Conservation (phyloP, 2,329 filamentous ascomycete species). For the Juglanconis oblonga region DNA sequence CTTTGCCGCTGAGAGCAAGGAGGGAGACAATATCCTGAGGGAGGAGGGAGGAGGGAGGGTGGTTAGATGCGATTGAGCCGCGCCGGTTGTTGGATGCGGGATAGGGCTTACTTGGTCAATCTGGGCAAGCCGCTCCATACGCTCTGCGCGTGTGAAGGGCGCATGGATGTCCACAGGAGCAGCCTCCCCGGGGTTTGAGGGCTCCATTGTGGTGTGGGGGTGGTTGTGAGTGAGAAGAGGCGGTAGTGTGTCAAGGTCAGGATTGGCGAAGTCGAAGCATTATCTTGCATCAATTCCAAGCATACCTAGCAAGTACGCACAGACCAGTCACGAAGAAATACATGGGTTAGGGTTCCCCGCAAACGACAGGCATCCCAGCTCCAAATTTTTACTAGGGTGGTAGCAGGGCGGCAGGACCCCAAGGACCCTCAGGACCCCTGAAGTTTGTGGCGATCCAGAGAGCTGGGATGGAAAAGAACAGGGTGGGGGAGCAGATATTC, state of each 20-base stretch:
- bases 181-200: constrained; percentile 20
- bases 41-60: constrained; percentile 34
- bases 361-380: background rate
- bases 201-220: constrained; percentile 10
- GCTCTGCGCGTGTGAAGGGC: constrained; percentile 71
- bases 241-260: no score
- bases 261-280: no score
- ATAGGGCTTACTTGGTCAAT: constrained; percentile 62
- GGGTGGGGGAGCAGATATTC: background rate
- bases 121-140: constrained; percentile 74
- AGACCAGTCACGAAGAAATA: background rate
- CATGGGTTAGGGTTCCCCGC: background rate
- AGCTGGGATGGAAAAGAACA: background rate
- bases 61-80: background rate
- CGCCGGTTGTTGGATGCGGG: background rate
- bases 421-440: background rate
- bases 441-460: background rate
- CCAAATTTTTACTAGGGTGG: background rate
- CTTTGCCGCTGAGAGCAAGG: constrained; percentile 49
- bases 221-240: background rate
- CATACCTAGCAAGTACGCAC: background rate
- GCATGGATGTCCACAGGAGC: constrained; percentile 31
- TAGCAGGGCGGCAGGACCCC: background rate
- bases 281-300: no score
- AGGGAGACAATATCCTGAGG: constrained; percentile 45